These are phyloP conservation scores for Sporothrix pallida DNA, from an alignment of 2,329 filamentous ascomycete species.

Conservation along the genomic window DNA sequence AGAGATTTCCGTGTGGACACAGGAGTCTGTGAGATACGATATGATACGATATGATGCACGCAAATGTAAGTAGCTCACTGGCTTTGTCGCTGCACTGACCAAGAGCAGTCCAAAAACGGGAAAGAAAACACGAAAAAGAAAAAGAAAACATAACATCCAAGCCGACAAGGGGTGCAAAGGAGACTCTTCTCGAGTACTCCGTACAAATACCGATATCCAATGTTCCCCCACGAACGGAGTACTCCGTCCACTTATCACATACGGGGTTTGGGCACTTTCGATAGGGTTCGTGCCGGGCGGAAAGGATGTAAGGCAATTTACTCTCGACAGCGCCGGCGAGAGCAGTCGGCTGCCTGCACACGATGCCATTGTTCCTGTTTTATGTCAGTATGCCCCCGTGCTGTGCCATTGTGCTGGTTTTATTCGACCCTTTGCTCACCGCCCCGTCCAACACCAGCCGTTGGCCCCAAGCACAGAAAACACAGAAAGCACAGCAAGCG, in stretches of 20 bases:
- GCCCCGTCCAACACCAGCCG: background rate
- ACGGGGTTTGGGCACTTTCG: background rate
- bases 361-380: background rate
- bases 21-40: background rate
- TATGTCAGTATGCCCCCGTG: background rate
- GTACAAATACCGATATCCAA: background rate
- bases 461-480: background rate
- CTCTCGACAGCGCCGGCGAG: background rate
- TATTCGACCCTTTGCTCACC: constrained; percentile 17
- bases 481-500: background rate
- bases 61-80: constrained; percentile 5
- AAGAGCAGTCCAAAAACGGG: background rate
- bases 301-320: constrained; percentile 21
- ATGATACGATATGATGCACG: background rate
- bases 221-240: background rate
- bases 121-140: background rate
- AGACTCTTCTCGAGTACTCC: too few relatives aligned
- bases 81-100: background rate
- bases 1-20: background rate
- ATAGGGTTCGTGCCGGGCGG: constrained; percentile 14
- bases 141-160: too few relatives aligned
- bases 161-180: too few relatives aligned
- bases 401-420: constrained; percentile 1
- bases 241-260: background rate
- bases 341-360: background rate